Evolutionary conservation across 352 stramenopile genomes (phyloP).

Genomic region (Phytophthora sp.): DNA sequence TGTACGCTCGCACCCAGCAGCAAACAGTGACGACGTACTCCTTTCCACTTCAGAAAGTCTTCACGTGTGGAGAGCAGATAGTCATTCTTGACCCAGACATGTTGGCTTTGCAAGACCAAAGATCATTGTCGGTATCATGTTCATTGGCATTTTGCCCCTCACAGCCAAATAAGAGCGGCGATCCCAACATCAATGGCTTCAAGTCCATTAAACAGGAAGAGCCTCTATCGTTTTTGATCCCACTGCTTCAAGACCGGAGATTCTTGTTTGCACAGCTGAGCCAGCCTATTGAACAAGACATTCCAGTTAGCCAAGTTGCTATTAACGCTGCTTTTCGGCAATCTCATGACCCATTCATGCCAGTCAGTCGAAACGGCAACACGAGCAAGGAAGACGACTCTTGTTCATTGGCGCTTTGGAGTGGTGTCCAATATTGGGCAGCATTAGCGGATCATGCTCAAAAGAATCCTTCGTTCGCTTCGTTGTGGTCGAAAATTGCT

Average conservation of each 20-base stretch:
- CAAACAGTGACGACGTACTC: slow-evolving; percentile 39
- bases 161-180: not conserved
- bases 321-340: slow-evolving; percentile 47
- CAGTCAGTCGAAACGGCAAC: not conserved
- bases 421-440: slow-evolving; percentile 48
- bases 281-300: slow-evolving; percentile 35
- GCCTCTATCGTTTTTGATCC: slow-evolving; percentile 40
- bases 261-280: slow-evolving; percentile 47
- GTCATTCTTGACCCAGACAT: slow-evolving; percentile 40
- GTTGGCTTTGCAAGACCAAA: slow-evolving; percentile 30
- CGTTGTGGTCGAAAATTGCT: slow-evolving; percentile 38
- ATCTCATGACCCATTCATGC: slow-evolving; percentile 37
- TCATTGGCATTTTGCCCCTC: slow-evolving; percentile 48
- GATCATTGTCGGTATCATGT: slow-evolving; percentile 37
- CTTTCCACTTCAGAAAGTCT: slow-evolving; percentile 35
- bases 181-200: not conserved
- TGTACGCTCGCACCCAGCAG: slow-evolving; percentile 40
- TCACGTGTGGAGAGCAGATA: slow-evolving; percentile 13
- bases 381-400: not conserved
- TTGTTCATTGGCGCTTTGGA: slow-evolving; percentile 24
- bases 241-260: slow-evolving; percentile 35
- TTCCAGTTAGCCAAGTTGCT: slow-evolving; percentile 37
- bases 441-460: slow-evolving; percentile 38
- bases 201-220: not conserved
- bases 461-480: slow-evolving; percentile 34